Evolutionary conservation across 2,329 filamentous ascomycete genomes (phyloP).

Genomic region (Ophiosphaerella herpotricha): DNA sequence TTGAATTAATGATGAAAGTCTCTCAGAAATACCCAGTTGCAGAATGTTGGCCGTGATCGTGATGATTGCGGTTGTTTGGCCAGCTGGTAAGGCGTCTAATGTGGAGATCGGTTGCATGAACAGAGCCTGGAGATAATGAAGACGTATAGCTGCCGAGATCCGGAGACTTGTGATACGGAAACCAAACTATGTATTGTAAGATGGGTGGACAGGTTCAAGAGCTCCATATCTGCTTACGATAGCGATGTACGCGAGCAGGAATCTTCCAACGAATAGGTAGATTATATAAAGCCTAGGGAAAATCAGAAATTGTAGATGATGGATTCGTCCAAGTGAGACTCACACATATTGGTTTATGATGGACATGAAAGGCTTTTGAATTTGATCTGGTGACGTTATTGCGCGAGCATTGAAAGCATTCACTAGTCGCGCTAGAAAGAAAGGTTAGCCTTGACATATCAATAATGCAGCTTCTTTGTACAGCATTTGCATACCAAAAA

Average conservation of each 20-base stretch:
- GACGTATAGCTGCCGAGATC: constrained; percentile 32
- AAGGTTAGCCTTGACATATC: too few relatives aligned
- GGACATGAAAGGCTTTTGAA: constrained; percentile 10
- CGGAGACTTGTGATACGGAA: constrained; percentile 31
- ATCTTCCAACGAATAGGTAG: constrained; percentile 62
- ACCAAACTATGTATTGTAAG: constrained; percentile 22
- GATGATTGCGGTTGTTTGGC: constrained; percentile 33
- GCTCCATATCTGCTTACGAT: constrained; percentile 47
- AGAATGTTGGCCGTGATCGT: constrained; percentile 33
- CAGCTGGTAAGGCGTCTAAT: constrained; percentile 32
- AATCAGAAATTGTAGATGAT: neutral
- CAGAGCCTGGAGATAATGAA: constrained; percentile 28
- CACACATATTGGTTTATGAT: constrained; percentile 27
- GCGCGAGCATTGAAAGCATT: constrained; percentile 14
- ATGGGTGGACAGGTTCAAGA: neutral
- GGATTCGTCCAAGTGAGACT: neutral
- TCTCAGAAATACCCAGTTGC: constrained; percentile 36
- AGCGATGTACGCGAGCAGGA: constrained; percentile 60
- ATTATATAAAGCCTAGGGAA: constrained; percentile 52
- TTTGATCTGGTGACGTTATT: constrained; percentile 2
- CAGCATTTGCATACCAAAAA: constrained; percentile 54
- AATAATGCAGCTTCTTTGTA: neutral
- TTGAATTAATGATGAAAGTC: constrained; percentile 31
- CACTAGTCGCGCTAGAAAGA: constrained; percentile 17
- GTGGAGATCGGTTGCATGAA: constrained; percentile 29